Base-by-base conservation (phyloP, 176 grass and related monocot genomes). In the Hordeum marinum region DNA sequence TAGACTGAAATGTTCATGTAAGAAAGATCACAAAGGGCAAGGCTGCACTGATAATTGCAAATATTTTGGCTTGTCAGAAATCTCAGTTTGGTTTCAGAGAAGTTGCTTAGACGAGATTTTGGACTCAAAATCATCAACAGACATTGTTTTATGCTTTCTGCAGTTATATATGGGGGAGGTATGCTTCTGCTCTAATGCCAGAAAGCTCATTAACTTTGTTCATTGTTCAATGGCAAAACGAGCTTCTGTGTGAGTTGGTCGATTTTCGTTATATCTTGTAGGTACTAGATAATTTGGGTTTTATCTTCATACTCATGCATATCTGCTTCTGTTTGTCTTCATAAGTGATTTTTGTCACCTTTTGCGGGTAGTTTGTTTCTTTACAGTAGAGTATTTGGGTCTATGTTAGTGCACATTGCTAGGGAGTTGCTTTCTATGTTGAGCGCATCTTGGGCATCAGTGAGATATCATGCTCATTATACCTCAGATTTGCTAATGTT, bases 151-250 rank as follows among this genome's bases (percentile, higher is more conserved):
- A 73, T 94, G 80, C 86, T 95, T 98, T 89, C 68, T 98, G 83
- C 85, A 95, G 84, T 80, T 98, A 57, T 95, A 81, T 88, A 85
- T 98, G 75, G 96, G 92, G 72, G 96, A 98, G 93, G 96, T 95
- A 92, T 42, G 27, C 75, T 69, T 77, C n/a, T 73, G 55, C 81
- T 84, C 45, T 17, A 25, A 83, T 66, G 13, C 37, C 4, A 8
- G 41, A 58, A 82, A 42, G 12, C 54, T 81, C 35, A 50, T 26
- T 39, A 59, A 76, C 14, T 9, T 29, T 69, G 3, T 80, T 35
- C 15, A 36, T 58, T 68, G 60, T 85, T 76, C 26, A 48, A 9
- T 41, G 70, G 41, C 7, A 76, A 80, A 48, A 66, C 3, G 18
- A 23, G 17, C 57, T 80, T 25, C 24, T 27, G 34, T 72, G 79